Evolutionary conservation across 805 yeast genomes (phyloP).

Genomic region (Teunomyces lycoperdinae): DNA sequence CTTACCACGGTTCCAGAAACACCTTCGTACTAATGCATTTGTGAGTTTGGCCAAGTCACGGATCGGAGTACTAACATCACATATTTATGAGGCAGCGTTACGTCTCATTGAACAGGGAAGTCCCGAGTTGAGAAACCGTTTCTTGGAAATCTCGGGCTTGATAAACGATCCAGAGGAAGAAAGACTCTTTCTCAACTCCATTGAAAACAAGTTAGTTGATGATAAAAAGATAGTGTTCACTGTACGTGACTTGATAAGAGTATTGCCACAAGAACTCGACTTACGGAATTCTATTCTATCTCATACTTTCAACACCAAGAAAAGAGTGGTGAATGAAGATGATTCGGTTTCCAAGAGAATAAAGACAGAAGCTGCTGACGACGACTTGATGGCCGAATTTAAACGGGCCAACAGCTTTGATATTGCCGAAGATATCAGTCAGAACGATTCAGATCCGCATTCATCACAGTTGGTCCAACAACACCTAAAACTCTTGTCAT

Average conservation of each 20-base stretch:
- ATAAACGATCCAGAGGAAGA: constrained; percentile 49
- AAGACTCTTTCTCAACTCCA: constrained; percentile 20
- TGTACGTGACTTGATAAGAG: constrained; percentile 31
- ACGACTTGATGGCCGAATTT: constrained; percentile 1
- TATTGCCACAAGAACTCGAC: constrained; percentile 41
- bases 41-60: constrained; percentile 61
- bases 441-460: constrained; percentile 25
- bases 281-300: constrained; percentile 45
- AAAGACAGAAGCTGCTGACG: constrained; percentile 31
- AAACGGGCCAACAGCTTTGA: background rate
- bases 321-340: constrained; percentile 12
- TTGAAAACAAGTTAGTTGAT: constrained; percentile 34
- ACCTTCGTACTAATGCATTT: constrained; percentile 62
- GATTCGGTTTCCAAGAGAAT: constrained; percentile 29
- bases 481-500: constrained; percentile 68
- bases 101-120: constrained; percentile 55
- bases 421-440: constrained; percentile 9
- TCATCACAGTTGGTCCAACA: constrained; percentile 43
- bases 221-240: constrained; percentile 34
- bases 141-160: constrained; percentile 45
- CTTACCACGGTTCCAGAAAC: constrained; percentile 63
- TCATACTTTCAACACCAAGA: constrained; percentile 27
- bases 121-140: constrained; percentile 39
- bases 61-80: constrained; percentile 66
- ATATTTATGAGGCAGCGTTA: constrained; percentile 60